Base-by-base conservation (phyloP, 2,329 filamentous ascomycete species). In the Fusarium sambucinum region DNA sequence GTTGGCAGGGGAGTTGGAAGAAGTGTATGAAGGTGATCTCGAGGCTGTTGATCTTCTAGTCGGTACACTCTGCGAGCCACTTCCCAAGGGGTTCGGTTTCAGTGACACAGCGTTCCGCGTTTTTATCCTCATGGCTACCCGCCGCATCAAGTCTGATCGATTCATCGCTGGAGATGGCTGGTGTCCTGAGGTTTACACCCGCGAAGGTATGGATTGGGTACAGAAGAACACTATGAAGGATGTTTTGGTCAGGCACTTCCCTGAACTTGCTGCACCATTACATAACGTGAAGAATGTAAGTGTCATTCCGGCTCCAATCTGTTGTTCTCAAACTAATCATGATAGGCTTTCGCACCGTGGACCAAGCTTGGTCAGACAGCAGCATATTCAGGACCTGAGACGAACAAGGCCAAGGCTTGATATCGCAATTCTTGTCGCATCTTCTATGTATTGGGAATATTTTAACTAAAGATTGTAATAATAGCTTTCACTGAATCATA, bases 211-310 rank as follows among this genome's bases (percentile, higher is more conserved):
- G 1, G 53, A 64, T 13, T 68, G 63, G 63, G 63, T 68, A 3
- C 63, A 67, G 37, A 59, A 46, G 4, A 67, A 68, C 1, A 68
- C 63, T 0, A 67, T 64, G 63, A 64, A 67, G 19, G 63, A 67
- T 54, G 52, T 68, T 21, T 8, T 67, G 3, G 59, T 58, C 17
- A 52, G 63, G 25, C 63, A 67, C 11, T 67, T 68, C 13, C 63
- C 63, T 6, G 63, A 68, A 29, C 63, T 68, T 21, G 52, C 63
- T 23, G 58, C 58, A 0, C 40, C 63, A 1, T 23, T 67, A 13
- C 46, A 67, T 1, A 44, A 54, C 32, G 51, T 67, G 0, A 54
- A 47, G n/a, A 67, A 59, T 17, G 58, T 64, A 6, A 59, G 63
- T 38, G 10, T 3, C 2, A 1, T 0, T 14, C 5, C 3, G 5